These are phyloP conservation scores for Anacardium occidentale DNA, from an alignment of 345 rosid species.

Conservation along the genomic window DNA sequence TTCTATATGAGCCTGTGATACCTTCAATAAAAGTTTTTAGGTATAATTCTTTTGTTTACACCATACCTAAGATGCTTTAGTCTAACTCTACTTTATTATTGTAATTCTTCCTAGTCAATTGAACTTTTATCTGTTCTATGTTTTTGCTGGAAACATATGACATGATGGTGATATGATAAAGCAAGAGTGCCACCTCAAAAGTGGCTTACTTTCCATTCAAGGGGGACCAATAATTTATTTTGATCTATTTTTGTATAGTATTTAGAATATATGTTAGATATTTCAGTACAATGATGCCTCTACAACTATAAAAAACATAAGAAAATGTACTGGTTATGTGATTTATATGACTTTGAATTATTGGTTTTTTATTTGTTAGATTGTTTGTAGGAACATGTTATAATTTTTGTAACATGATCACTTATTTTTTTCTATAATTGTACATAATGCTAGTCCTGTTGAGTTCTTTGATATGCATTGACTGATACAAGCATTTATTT, in stretches of 20 bases:
- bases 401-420: not conserved
- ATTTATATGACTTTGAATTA: not conserved
- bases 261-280: not conserved
- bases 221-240: not conserved
- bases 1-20: no score
- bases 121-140: not conserved
- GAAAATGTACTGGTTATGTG: not conserved
- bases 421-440: not conserved
- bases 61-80: no score
- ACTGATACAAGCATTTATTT: not conserved
- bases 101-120: not conserved
- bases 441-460: conserved; percentile 5
- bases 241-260: not conserved
- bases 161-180: not conserved
- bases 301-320: not conserved
- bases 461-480: not conserved
- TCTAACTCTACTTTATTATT: not conserved
- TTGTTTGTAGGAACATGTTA: not conserved
- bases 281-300: not conserved
- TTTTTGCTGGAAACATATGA: not conserved
- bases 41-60: no score
- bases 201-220: no score
- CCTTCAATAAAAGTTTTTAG: no score
- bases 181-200: no score
- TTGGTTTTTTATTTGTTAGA: not conserved